A percentile compares a stretch with the other conserved stretches of the same genome.
Evolutionary conservation across 768 basidiomycete genomes (phyloP).

Genomic region (Suillus brevipes): DNA sequence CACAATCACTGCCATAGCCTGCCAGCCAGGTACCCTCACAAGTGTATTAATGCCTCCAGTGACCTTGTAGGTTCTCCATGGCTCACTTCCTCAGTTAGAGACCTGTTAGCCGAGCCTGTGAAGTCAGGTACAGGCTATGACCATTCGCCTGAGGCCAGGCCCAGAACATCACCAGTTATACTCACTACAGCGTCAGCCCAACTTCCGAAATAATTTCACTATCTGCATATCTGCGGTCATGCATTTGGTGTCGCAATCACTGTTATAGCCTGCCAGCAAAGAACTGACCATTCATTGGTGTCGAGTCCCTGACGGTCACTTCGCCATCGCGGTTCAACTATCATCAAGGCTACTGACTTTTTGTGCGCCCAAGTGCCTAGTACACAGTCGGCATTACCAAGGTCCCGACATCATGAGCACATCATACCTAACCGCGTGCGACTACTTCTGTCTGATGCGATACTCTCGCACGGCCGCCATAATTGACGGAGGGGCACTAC

Average conservation of each 20-base stretch:
- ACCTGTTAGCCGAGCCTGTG: not conserved
- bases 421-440: not conserved
- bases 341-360: not conserved
- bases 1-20: not conserved
- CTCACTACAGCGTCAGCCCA: not conserved
- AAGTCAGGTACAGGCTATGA: not conserved
- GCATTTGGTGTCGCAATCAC: not conserved
- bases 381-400: not conserved
- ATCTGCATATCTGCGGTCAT: not conserved
- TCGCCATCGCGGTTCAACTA: not conserved
- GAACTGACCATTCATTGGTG: not conserved
- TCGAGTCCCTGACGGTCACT: not conserved
- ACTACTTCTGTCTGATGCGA: not conserved
- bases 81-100: not conserved
- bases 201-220: not conserved
- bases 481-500: not conserved
- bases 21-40: not conserved
- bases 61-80: not conserved
- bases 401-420: not conserved
- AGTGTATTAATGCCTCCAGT: not conserved
- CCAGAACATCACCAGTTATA: not conserved
- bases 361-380: not conserved
- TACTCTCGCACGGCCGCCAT: not conserved
- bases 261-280: not conserved
- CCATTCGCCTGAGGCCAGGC: not conserved